Evolutionary conservation across 495 filamentous ascomycete genomes (phyloP).

Genomic region (Thozetella sp.): DNA sequence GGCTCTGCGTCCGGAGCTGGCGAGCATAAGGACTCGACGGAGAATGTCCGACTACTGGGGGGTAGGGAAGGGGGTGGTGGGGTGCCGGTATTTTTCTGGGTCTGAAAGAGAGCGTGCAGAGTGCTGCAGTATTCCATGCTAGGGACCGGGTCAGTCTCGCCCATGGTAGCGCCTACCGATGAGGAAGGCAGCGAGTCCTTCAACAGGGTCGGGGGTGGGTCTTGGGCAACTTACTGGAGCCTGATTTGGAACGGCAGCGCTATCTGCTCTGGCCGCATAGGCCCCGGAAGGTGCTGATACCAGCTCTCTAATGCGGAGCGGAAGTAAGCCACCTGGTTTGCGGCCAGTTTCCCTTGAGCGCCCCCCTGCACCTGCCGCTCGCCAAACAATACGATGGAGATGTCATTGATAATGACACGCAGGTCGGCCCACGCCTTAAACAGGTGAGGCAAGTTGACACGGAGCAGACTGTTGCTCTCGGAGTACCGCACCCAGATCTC

Average conservation of each 20-base stretch:
- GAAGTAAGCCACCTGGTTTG: conserved; percentile 12
- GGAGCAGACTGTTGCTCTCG: conserved; percentile 11
- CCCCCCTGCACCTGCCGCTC: neutral
- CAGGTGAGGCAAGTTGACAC: conserved; percentile 13
- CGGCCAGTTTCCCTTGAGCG: conserved; percentile 4
- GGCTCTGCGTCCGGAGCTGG: neutral
- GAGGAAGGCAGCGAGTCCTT: neutral
- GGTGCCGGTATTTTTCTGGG: neutral
- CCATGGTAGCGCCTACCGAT: neutral
- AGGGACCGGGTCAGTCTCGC: neutral
- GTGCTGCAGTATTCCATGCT: conserved; percentile 22
- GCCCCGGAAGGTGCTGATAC: conserved; percentile 10
- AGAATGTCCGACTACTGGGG: neutral
- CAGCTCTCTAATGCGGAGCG: conserved; percentile 8
- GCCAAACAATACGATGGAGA: conserved; percentile 12
- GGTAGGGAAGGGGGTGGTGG: neutral
- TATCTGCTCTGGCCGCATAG: conserved; percentile 18
- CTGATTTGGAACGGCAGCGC: conserved; percentile 25
- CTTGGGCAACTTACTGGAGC: conserved; percentile 20
- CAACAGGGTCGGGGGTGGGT: no score
- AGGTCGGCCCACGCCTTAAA: conserved; percentile 24
- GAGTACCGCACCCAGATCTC: conserved; percentile 31
- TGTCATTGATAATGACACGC: conserved; percentile 19
- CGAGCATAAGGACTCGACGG: neutral
- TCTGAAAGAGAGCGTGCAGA: conserved; percentile 13